Evolutionary conservation across 768 basidiomycete species (phyloP).

Genomic region (Psilocybe sp.): DNA sequence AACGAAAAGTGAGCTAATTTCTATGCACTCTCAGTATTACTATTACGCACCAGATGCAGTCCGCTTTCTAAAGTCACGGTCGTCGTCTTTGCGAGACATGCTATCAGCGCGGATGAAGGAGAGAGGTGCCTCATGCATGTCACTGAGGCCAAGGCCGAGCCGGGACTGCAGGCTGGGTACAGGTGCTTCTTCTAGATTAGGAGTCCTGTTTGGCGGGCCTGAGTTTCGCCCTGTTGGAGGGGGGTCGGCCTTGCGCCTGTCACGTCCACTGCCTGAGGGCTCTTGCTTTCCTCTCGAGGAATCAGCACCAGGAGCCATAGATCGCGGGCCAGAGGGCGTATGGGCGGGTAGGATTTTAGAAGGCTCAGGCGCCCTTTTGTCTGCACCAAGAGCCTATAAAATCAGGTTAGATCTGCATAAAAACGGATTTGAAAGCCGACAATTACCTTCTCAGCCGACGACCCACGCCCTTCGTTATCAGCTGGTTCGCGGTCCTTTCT

Average conservation of each 20-base stretch:
- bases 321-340: slow-evolving; percentile 69
- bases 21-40: slow-evolving; percentile 3
- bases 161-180: slow-evolving; percentile 20
- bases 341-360: slow-evolving; percentile 45
- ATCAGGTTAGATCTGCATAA: background rate
- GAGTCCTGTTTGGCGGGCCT: slow-evolving; percentile 13
- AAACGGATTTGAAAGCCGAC: background rate
- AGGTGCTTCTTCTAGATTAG: slow-evolving; percentile 18
- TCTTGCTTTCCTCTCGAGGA: slow-evolving; percentile 16
- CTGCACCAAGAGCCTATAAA: slow-evolving; percentile 35
- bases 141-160: slow-evolving; percentile 41
- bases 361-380: slow-evolving; percentile 57
- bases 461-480: slow-evolving; percentile 46
- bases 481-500: slow-evolving; percentile 61
- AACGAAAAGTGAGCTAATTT: background rate
- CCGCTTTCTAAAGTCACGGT: slow-evolving; percentile 68
- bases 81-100: slow-evolving; percentile 50
- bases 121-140: slow-evolving; percentile 51
- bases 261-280: slow-evolving; percentile 27
- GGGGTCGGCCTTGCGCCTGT: slow-evolving; percentile 42
- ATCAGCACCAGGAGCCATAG: slow-evolving; percentile 41
- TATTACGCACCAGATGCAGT: slow-evolving; percentile 63
- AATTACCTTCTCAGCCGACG: slow-evolving; percentile 62
- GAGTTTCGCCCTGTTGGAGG: slow-evolving; percentile 22
- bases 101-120: slow-evolving; percentile 42